These are phyloP conservation scores for Quercus wislizeni DNA, from an alignment of 306 rosid species.

Conservation along the genomic window DNA sequence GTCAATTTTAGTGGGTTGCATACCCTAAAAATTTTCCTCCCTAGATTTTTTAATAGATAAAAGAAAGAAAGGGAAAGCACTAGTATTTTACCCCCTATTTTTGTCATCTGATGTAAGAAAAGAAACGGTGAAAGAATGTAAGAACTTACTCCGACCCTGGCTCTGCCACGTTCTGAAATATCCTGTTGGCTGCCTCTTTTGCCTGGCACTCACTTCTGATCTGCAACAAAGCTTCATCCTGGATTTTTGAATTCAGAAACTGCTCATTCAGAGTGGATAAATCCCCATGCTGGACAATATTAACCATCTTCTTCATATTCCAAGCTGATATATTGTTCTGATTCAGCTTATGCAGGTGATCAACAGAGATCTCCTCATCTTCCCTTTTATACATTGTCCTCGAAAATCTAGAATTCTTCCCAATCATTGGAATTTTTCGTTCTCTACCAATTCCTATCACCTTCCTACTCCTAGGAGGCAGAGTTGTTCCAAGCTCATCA, in stretches of 20 bases:
- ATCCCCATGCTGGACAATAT: slow-evolving; percentile 23
- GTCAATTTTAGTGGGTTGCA: no score
- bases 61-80: background rate
- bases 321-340: slow-evolving; percentile 44
- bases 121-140: background rate
- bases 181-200: slow-evolving; percentile 38
- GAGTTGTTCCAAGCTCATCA: slow-evolving; percentile 22
- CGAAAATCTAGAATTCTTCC: slow-evolving; percentile 19
- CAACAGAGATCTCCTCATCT: slow-evolving; percentile 32
- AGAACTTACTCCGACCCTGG: slow-evolving; percentile 24
- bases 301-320: slow-evolving; percentile 41
- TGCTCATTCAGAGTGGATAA: slow-evolving; percentile 37
- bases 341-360: slow-evolving; percentile 31
- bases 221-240: slow-evolving; percentile 21
- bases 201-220: slow-evolving; percentile 38
- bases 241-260: slow-evolving; percentile 16
- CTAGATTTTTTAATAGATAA: background rate
- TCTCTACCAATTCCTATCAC: slow-evolving; percentile 1
- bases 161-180: slow-evolving; percentile 30
- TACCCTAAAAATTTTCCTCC: no score
- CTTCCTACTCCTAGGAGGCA: slow-evolving; percentile 19
- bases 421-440: slow-evolving; percentile 12
- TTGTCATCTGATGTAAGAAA: background rate
- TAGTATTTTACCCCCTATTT: background rate
- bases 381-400: slow-evolving; percentile 1